Base-by-base conservation (phyloP, 1,139 yeast genomes). In the Candida smagusa region DNA sequence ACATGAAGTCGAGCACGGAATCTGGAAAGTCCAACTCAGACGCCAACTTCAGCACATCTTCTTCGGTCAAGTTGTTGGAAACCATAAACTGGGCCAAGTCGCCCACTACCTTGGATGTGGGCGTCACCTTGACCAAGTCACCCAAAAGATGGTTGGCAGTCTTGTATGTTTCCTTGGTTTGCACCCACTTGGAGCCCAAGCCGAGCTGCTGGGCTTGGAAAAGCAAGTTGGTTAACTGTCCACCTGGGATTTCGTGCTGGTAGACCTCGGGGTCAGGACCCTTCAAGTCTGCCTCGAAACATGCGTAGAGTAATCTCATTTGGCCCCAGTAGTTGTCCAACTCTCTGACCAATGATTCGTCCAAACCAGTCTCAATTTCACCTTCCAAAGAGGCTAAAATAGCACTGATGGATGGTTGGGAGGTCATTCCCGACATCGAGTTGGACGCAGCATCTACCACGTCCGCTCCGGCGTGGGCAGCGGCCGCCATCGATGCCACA, bases 151-250 rank as follows among this genome's bases (percentile, higher is more conserved):
- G 65, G 69, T 92, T 92, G 43, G 98, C 98, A 50, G 82, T 81
- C 62, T 82, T 84, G 66, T 92, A 92, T 24, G 96, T 90, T 59
- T 81, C 84, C 74, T 92, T 92, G 39, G 98, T 92, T 69, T 87
- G 95, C 47, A 79, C 76, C 98, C 98, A 92, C 69, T 85, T 89
- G 49, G 87, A 82, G 51, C 98, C 98, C 48, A 92, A 77, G 44
- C 98, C 98, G 58, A 92, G 88, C 70, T 92, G 98, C 69, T 89
- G 96, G 41, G 98, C 98, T 72, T 92, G 99, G 94, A 92, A 94
- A 53, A 92, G 70, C 66, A 92, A 75, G 73, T 92, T 94, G 50
- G 99, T 92, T 65, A 92, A 80, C 72, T 92, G 99, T 50, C 98
- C 98, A 72, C 99, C 99, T 37, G 99, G 99, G 51, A 92, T 92